Evolutionary conservation across 2,329 filamentous ascomycete genomes (phyloP).

Genomic region (Diaporthe helianthi): DNA sequence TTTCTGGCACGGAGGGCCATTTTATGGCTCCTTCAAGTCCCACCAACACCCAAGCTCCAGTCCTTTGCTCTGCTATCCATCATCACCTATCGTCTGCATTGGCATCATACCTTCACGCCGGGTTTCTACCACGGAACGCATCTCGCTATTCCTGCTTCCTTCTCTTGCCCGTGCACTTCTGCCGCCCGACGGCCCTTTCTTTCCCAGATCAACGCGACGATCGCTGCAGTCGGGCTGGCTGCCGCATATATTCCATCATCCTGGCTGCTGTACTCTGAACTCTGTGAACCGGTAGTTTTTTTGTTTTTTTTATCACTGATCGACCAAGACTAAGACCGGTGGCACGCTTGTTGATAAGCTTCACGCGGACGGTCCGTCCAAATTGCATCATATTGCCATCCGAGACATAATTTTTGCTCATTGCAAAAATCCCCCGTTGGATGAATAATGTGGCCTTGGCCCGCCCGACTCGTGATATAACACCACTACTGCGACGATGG

Average conservation of each 20-base stretch:
- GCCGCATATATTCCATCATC: slow-evolving; percentile 21
- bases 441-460: slow-evolving; percentile 20
- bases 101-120: not conserved
- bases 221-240: slow-evolving; percentile 11
- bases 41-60: slow-evolving; percentile 3
- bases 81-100: slow-evolving; percentile 1
- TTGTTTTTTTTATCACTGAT: not conserved
- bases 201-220: not conserved
- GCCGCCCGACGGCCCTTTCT: not conserved
- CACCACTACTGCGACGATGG: slow-evolving; percentile 47
- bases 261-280: not conserved
- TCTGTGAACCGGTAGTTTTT: not conserved
- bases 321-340: not conserved
- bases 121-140: not conserved
- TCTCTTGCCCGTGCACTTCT: slow-evolving; percentile 2
- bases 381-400: slow-evolving; percentile 22
- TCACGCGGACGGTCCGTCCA: not conserved
- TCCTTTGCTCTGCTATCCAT: slow-evolving; percentile 2
- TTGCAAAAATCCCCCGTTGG: not conserved
- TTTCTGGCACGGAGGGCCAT: slow-evolving; percentile 17
- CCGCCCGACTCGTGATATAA: slow-evolving; percentile 22
- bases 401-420: slow-evolving; percentile 19
- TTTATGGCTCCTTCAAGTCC: not conserved
- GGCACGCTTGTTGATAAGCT: not conserved
- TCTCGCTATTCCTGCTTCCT: slow-evolving; percentile 14